Evolutionary conservation across 2,329 filamentous ascomycete species (phyloP).

Genomic region (Fusarium scirpi): DNA sequence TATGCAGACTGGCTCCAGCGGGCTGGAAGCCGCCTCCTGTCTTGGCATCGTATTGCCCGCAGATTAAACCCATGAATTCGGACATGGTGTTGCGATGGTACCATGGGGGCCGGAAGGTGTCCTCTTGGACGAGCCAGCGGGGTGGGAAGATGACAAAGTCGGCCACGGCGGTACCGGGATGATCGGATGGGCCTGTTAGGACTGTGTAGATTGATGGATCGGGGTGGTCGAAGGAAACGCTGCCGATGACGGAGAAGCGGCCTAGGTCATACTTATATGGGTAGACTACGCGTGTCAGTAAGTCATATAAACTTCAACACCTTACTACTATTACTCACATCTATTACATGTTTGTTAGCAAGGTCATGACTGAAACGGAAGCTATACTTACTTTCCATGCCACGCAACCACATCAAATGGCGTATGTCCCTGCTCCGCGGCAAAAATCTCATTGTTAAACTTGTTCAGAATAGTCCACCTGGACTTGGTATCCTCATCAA

Average conservation of each 20-base stretch:
- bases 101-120: conserved; percentile 79
- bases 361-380: rapidly evolving
- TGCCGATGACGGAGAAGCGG: conserved; percentile 80
- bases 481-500: conserved; percentile 69
- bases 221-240: conserved; percentile 74
- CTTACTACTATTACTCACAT: conserved; percentile 20
- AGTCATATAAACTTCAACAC: too few species aligned
- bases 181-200: conserved; percentile 70
- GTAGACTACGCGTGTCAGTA: conserved; percentile 25
- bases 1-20: conserved; percentile 72
- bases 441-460: conserved; percentile 74
- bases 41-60: conserved; percentile 72
- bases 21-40: conserved; percentile 68
- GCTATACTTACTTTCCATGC: conserved; percentile 78
- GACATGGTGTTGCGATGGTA: conserved; percentile 78
- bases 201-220: conserved; percentile 85
- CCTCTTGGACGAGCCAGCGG: conserved; percentile 75
- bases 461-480: conserved; percentile 69
- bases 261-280: conserved; percentile 87
- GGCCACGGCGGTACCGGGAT: conserved; percentile 72
- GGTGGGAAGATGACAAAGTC: conserved; percentile 82
- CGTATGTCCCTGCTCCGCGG: conserved; percentile 69
- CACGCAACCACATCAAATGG: conserved; percentile 85
- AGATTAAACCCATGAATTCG: conserved; percentile 73
- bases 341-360: conserved; percentile 8